Base-by-base conservation (phyloP, 1,284 basidiomycete genomes). In the Tilletia walkeri region DNA sequence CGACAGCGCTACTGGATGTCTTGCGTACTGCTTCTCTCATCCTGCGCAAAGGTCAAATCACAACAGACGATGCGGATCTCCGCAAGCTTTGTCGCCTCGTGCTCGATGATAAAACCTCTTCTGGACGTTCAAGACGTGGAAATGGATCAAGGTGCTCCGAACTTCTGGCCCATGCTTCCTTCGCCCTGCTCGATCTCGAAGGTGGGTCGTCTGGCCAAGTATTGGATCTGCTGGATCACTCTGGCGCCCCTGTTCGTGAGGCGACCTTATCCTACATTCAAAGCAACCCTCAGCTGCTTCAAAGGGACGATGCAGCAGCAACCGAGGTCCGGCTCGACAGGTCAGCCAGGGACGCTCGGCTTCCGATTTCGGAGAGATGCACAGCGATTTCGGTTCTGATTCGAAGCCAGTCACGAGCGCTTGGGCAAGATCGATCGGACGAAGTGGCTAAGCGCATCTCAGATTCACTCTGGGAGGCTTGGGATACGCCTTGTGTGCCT, bases 401-500 rank as follows among this genome's bases (percentile, higher is more conserved):
- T 7, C 50, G n/a, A 24, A 24, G 10, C 6, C 12, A n/a, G 10
- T 18, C 18, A n/a, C 50, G 6, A 24, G 50, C 50, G 7, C 50
- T 53, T 7, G 6, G 6, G 20, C 18, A 9, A 18, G 12, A 16
- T 53, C 50, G 6, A 9, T 53, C 4, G 50, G 20, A n/a, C 10
- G 20, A 7, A 53, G n/a, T 7, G 18, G 50, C 20, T 18, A 18
- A n/a, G 9, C 41, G 41, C 10, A 3, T 53, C n/a, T 10, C 7
- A 18, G 1, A 53, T 6, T 6, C n/a, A 18, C 59, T 63, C 9
- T 63, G 59, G 59, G 59, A 63, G 59, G 59, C 59, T 14, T 63
- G 59, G 59, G 59, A 63, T 9, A 63, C 59, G 16, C 34, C 59
- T 63, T 63, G 59, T 63, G 59, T 63, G 16, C 59, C 59, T 39